Evolutionary conservation across 805 yeast genomes (phyloP), one percentile per base, ranked within the genome.

Genomic region (Metschnikowia rubicola): DNA sequence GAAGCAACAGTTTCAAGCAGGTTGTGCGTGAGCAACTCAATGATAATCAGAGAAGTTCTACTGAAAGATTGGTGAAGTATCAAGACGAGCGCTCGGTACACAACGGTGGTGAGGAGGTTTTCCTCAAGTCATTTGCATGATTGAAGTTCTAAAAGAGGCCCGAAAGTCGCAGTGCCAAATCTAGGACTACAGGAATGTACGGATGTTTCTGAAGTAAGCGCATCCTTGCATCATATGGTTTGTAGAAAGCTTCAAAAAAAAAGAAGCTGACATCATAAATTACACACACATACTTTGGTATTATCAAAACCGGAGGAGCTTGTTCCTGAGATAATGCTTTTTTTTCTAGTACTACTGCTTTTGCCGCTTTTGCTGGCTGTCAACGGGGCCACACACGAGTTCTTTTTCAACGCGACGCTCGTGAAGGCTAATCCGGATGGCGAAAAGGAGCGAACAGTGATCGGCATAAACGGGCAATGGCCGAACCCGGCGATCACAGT

Each of bases 361-460:
- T 34, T 39, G 37, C 46, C 33, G 10, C 43, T 50, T 28, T n/a
- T 42, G 6, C 15, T 41, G 8, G 35, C 34, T 30, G 57, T 35
- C 10, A 37, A 29, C 28, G 66, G 64, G 10, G 50, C 62, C 35
- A 64, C 68, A 11, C 75, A 66, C 45, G 57, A 57, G 41, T 71
- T 54, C 45, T 52, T 65, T 53, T 73, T 71, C 57, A 68, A 70
- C 48, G 66, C 65, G 12, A 56, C 68, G n/a, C 69, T 68, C 50
- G 67, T 71, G 2, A 35, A 34, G 7, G 78, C 77, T 39, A 79
- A 77, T 58, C 86, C 87, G 1, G 88, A 83, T 52, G 86, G 86
- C 5, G 54, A 65, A 21, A 58, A 58, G 37, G 73, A 68, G 45
- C 65, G 88, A 34, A 63, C 69, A 34, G 78, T 81, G 37, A 77